Percentiles rank a stretch among this genome's conserved stretches.
Conservation (phyloP, 345 rosid genomes). For the Bretschneidera sinensis region DNA sequence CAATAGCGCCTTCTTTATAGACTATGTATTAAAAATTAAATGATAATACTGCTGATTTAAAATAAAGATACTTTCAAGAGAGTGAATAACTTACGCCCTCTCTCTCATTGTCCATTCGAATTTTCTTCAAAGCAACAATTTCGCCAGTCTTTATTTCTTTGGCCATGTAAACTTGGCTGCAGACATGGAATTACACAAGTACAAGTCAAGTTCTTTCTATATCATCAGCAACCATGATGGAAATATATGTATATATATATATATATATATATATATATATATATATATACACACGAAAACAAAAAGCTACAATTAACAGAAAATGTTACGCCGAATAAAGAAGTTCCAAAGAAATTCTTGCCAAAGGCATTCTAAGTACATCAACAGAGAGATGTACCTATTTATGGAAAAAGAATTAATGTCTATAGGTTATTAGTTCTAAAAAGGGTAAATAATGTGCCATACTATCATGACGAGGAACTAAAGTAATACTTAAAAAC, state of each 20-base stretch:
- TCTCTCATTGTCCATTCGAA: conserved; percentile 96
- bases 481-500: too few relatives aligned
- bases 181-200: conserved; percentile 4
- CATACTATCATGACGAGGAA: neutral
- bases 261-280: too few relatives aligned
- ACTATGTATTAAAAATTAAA: too few relatives aligned
- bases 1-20: neutral
- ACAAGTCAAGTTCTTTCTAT: neutral
- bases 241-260: too few relatives aligned
- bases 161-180: conserved; percentile 98
- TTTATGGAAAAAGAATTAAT: neutral
- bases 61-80: neutral
- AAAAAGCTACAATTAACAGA: too few relatives aligned
- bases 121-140: conserved; percentile 92
- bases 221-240: neutral
- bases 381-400: neutral
- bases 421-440: neutral
- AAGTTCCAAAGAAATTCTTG: too few relatives aligned
- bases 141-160: conserved; percentile 81
- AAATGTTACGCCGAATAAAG: too few relatives aligned
- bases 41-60: too few relatives aligned
- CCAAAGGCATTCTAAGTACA: too few relatives aligned
- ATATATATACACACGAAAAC: too few relatives aligned
- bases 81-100: conserved; percentile 63
- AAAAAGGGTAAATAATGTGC: neutral